Percentiles rank a stretch among this genome's conserved stretches.
Conservation (phyloP, 257 asterid genomes). For the Scutellaria barbata region DNA sequence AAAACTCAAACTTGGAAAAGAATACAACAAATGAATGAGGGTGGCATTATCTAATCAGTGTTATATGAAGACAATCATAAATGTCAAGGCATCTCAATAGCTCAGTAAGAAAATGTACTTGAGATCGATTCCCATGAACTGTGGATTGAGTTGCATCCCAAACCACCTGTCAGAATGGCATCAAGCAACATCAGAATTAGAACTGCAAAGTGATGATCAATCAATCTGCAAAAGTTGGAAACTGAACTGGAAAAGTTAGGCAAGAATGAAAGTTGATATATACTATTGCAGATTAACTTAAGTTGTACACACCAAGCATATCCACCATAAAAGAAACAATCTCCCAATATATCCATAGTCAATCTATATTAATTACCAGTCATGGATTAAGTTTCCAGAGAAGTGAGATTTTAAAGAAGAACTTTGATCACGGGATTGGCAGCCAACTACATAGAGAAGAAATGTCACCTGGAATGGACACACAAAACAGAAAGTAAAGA, state of each 20-base stretch:
- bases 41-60: slow-evolving; percentile 12
- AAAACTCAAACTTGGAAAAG: slow-evolving; percentile 18
- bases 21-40: slow-evolving; percentile 11
- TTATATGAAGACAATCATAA: not conserved
- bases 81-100: slow-evolving; percentile 31
- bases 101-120: slow-evolving; percentile 60
- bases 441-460: slow-evolving; percentile 70
- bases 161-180: slow-evolving; percentile 78
- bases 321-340: slow-evolving; percentile 2
- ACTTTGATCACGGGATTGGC: slow-evolving; percentile 61
- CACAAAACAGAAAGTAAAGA: slow-evolving; percentile 23
- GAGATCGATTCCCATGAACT: slow-evolving; percentile 92
- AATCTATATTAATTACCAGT: slow-evolving; percentile 60
- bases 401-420: slow-evolving; percentile 88
- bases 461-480: slow-evolving; percentile 63
- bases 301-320: slow-evolving; percentile 9
- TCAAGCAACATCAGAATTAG: slow-evolving; percentile 33
- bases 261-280: not conserved
- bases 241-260: slow-evolving; percentile 3
- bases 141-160: slow-evolving; percentile 94
- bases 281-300: too few relatives aligned
- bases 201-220: slow-evolving; percentile 24
- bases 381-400: slow-evolving; percentile 81
- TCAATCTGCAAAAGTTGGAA: slow-evolving; percentile 19
- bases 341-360: not conserved